phyloP scores from a whole-genome alignment of 2,329 filamentous ascomycete genomes.

The Ophiostoma quercus region DNA sequence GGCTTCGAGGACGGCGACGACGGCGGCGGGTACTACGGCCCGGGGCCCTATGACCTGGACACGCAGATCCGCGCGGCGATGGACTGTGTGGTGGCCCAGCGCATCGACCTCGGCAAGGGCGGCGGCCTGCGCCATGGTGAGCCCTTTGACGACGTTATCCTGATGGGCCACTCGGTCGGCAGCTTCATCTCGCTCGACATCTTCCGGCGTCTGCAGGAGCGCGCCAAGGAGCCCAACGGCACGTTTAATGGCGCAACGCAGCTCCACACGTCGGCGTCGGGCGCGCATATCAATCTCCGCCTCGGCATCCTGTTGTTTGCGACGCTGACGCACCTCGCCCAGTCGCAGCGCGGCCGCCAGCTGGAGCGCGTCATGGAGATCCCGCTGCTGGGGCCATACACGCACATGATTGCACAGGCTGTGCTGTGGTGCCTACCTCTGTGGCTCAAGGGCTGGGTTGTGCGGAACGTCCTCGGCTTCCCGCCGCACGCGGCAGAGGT shows the following conservation, averaged over 20 bases:
- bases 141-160: constrained; percentile 54
- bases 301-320: constrained; percentile 65
- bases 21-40: constrained; percentile 37
- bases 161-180: constrained; percentile 71
- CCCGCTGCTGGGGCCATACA: constrained; percentile 40
- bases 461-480: constrained; percentile 42
- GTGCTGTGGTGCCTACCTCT: constrained; percentile 42
- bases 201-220: constrained; percentile 48
- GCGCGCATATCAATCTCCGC: constrained; percentile 37
- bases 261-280: not conserved
- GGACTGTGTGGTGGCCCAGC: constrained; percentile 37
- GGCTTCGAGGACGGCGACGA: constrained; percentile 55
- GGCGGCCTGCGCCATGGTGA: constrained; percentile 33
- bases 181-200: constrained; percentile 66
- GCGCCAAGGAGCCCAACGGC: not conserved
- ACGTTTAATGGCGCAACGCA: not conserved
- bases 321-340: constrained; percentile 65
- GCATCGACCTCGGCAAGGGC: constrained; percentile 30
- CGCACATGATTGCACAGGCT: constrained; percentile 39
- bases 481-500: constrained; percentile 45
- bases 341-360: constrained; percentile 54
- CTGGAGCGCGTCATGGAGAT: constrained; percentile 42
- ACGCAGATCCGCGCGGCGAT: constrained; percentile 47
- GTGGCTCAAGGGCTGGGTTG: constrained; percentile 40
- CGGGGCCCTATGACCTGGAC: constrained; percentile 48